Percentiles rank a stretch among this genome's conserved stretches.
Conservation (phyloP, 106 monocot genomes). For the Dioscorea alata region DNA sequence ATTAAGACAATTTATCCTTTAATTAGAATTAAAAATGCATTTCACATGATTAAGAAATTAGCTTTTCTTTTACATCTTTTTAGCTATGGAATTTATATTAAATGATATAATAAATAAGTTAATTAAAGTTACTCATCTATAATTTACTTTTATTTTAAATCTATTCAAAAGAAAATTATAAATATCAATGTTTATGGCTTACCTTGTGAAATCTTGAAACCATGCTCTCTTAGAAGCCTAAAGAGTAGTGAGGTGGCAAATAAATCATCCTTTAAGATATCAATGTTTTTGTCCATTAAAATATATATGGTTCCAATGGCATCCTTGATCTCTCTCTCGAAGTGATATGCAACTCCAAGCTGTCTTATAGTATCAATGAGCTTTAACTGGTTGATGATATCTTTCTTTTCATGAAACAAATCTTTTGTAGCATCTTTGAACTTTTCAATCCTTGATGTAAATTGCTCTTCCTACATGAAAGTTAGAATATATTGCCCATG, state of each 20-base stretch:
- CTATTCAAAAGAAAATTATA: too few species aligned
- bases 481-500: too few species aligned
- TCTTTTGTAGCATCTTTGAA: slow-evolving; percentile 15
- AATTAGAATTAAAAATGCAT: too few species aligned
- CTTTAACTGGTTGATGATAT: neutral
- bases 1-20: too few species aligned
- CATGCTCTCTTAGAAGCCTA: slow-evolving; percentile 15
- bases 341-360: slow-evolving; percentile 31
- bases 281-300: neutral
- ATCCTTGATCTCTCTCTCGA: slow-evolving; percentile 19
- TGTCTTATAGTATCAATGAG: slow-evolving; percentile 12
- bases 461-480: neutral
- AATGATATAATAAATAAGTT: too few species aligned
- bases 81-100: too few species aligned
- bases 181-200: too few species aligned
- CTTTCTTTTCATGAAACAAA: neutral
- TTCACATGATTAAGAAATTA: too few species aligned
- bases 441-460: neutral
- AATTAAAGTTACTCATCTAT: too few species aligned
- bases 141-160: too few species aligned
- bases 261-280: neutral
- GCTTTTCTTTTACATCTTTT: too few species aligned
- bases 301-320: neutral
- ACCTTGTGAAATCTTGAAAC: slow-evolving; percentile 8
- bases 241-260: slow-evolving; percentile 13